A percentile compares a stretch with the other conserved stretches of the same genome.
phyloP scores from a whole-genome alignment of 106 monocot species.

The Platanthera zijinensis region DNA sequence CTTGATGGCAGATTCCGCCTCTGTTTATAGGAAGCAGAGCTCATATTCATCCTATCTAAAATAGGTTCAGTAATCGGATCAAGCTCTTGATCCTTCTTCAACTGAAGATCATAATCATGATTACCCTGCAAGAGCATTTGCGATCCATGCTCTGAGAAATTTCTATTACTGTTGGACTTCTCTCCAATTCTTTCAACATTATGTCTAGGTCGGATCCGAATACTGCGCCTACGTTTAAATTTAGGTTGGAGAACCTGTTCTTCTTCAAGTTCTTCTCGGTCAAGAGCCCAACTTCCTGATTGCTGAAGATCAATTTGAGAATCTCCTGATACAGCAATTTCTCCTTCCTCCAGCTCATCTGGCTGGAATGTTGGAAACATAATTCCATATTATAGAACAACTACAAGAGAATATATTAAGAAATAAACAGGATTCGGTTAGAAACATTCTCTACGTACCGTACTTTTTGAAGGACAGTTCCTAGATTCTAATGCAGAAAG shows the following conservation, averaged over 20 bases:
- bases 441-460: conserved; percentile 26
- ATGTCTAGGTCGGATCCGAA: conserved; percentile 61
- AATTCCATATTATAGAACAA: neutral
- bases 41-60: conserved; percentile 24
- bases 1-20: conserved; percentile 43
- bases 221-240: conserved; percentile 79
- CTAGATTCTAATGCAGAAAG: conserved; percentile 80
- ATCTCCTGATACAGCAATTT: conserved; percentile 84
- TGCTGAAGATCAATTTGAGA: conserved; percentile 71
- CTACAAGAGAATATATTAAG: neutral
- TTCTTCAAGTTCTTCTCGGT: conserved; percentile 72
- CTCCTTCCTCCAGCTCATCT: conserved; percentile 91
- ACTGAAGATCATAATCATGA: conserved; percentile 25
- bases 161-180: conserved; percentile 29
- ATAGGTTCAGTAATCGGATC: conserved; percentile 24
- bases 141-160: conserved; percentile 13
- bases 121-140: conserved; percentile 23
- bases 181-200: conserved; percentile 55
- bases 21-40: conserved; percentile 25
- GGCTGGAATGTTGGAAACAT: conserved; percentile 20
- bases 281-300: conserved; percentile 63
- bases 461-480: conserved; percentile 40
- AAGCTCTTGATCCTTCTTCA: conserved; percentile 23
- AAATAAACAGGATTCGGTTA: neutral
- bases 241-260: conserved; percentile 74